Base-by-base conservation (phyloP, 139 green algal species). In the Microglena sp. region DNA sequence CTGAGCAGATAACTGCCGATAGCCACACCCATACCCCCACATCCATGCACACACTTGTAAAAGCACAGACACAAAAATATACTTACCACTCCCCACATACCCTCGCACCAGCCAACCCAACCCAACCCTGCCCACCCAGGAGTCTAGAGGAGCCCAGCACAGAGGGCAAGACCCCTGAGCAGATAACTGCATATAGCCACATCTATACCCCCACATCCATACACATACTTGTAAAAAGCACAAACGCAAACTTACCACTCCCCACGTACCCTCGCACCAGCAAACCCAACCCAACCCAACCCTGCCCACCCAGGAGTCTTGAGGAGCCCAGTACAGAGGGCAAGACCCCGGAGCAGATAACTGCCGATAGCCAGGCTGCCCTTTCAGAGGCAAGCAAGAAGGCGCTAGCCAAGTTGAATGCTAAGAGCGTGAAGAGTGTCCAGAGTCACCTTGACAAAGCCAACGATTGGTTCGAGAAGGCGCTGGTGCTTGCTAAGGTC, bases 401-500 rank as follows among this genome's bases (percentile, higher is more conserved):
- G 50, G 62, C 63, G 32, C 56, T 70, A 33, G 55, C 34, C 26
- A 69, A 69, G 45, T 15, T 78, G 2, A 60, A 60, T 22, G 50
- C 32, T 5, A 66, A 67, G 40, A 62, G 62, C 59, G 58, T 55
- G 21, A 7, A n/a, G 8, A n/a, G 45, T 62, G 72, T 11, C 33
- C 45, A 32, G 50, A 60, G 59, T 11, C 46, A 55, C 29, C 24
- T 64, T 1, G 61, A 65, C 31, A 21, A 24, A 21, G 32, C 6
- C 29, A 45, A 33, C 30, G 53, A 60, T 45, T 58, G 21, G 2
- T 69, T 67, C 30, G 40, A 65, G 28, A n/a, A 61, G 30, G 62
- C 69, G 31, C 62, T 62, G 0, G 46, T 18, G 7, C 33, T 62
- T 30, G 65, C 63, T 33, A 63, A 76, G 59, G 60, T 27, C n/a